These are phyloP conservation scores for Suillus occidentalis DNA, from an alignment of 768 basidiomycete genomes.

Conservation along the genomic window DNA sequence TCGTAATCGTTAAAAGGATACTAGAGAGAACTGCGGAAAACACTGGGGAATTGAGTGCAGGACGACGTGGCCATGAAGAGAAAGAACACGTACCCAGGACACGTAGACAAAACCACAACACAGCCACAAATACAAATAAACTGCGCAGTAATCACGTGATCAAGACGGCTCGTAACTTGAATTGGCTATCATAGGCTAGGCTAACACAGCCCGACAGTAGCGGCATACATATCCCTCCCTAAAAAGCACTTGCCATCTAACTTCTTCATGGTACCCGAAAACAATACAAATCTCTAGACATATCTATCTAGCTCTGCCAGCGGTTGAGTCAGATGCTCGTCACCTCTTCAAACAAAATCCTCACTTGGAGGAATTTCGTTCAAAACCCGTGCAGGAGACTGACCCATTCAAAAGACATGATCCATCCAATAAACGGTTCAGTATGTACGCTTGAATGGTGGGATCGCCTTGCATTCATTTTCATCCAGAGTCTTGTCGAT, in stretches of 20 bases:
- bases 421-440: slow-evolving; percentile 32
- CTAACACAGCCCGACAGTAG: too few species aligned
- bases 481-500: slow-evolving; percentile 88
- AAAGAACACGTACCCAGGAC: slow-evolving; percentile 28
- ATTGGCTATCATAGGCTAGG: too few species aligned
- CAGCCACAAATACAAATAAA: slow-evolving; percentile 27
- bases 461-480: slow-evolving; percentile 94
- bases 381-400: slow-evolving; percentile 39
- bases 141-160: background rate
- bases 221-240: too few species aligned
- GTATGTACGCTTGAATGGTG: slow-evolving; percentile 97
- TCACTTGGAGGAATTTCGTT: slow-evolving; percentile 51
- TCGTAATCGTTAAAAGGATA: background rate
- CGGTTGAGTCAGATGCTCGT: slow-evolving; percentile 78
- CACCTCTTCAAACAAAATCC: slow-evolving; percentile 87
- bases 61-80: slow-evolving; percentile 23
- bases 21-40: background rate
- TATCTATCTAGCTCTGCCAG: slow-evolving; percentile 68
- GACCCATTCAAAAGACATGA: background rate
- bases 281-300: slow-evolving; percentile 90
- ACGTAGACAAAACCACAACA: slow-evolving; percentile 31
- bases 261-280: slow-evolving; percentile 88
- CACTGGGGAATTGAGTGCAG: slow-evolving; percentile 9
- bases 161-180: background rate
- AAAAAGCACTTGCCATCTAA: slow-evolving; percentile 58